These are phyloP conservation scores for Tylopilus felleus DNA, from an alignment of 768 basidiomycete genomes.

Conservation along the genomic window DNA sequence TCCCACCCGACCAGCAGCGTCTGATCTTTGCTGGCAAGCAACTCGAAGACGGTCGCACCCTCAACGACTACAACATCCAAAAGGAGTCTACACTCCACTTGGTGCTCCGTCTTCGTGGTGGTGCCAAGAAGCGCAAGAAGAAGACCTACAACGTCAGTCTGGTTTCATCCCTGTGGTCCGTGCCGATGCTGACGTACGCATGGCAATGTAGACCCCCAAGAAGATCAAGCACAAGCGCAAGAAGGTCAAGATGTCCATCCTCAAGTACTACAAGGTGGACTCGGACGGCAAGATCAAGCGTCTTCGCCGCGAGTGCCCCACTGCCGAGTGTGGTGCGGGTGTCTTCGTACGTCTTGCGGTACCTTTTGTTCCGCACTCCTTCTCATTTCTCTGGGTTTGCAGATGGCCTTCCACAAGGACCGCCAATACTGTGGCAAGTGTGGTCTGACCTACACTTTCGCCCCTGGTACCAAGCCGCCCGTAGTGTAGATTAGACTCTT, in stretches of 20 bases:
- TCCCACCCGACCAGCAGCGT: conserved; percentile 93
- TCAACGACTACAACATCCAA: conserved; percentile 96
- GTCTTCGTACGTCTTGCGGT: conserved; percentile 59
- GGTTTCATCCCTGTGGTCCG: background rate
- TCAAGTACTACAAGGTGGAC: conserved; percentile 99
- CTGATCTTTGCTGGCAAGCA: conserved; percentile 99
- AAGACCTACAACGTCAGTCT: conserved; percentile 92
- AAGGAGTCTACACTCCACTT: conserved; percentile 99
- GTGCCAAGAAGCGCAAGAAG: conserved; percentile 99
- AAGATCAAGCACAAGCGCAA: conserved; percentile 99
- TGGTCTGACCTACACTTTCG: conserved; percentile 82
- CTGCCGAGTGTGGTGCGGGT: conserved; percentile 79
- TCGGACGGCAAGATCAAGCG: conserved; percentile 99
- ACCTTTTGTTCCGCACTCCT: background rate
- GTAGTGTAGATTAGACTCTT: conserved; percentile 45
- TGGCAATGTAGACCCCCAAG: conserved; percentile 74
- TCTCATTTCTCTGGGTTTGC: conserved; percentile 19
- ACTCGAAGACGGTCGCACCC: conserved; percentile 97
- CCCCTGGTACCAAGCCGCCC: conserved; percentile 76
- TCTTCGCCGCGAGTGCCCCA: conserved; percentile 93
- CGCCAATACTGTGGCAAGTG: conserved; percentile 98
- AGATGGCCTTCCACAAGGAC: conserved; percentile 99
- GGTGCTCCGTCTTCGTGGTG: conserved; percentile 96
- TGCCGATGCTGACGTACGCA: conserved; percentile 3
- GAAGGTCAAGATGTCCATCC: conserved; percentile 99